Percentiles rank a stretch among this genome's conserved stretches.
phyloP scores from a whole-genome alignment of 2,329 filamentous ascomycete species.

The Davidsoniella eucalypti region DNA sequence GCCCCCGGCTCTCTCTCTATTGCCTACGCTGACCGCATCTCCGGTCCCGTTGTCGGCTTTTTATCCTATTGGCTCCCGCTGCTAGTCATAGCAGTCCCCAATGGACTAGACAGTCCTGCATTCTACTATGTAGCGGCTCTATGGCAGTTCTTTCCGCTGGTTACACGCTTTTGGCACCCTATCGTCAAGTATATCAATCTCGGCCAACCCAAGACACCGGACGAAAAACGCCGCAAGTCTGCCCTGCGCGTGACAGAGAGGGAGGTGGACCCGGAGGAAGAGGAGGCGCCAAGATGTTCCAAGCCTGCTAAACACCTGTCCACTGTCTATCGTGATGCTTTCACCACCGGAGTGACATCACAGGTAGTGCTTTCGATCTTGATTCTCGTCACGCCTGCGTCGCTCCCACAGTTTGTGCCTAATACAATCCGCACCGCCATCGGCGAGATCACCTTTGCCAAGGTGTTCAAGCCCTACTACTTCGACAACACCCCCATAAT shows the following conservation, averaged over 20 bases:
- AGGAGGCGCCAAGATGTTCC: neutral
- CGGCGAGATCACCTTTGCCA: neutral
- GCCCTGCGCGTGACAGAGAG: neutral
- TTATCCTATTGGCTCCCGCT: constrained; percentile 2
- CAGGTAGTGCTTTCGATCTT: neutral
- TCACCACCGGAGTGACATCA: neutral
- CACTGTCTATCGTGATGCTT: neutral
- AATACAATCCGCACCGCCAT: neutral
- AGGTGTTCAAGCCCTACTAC: neutral
- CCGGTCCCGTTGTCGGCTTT: neutral
- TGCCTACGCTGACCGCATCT: neutral
- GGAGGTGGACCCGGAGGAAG: neutral
- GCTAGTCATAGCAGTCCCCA: neutral
- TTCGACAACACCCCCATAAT: neutral
- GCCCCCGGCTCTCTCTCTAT: neutral
- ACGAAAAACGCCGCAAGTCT: no score
- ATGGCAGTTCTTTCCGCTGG: constrained; percentile 9
- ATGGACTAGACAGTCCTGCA: neutral
- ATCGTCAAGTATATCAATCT: neutral
- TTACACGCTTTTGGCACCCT: neutral
- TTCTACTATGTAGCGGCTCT: constrained; percentile 5
- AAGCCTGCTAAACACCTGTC: neutral
- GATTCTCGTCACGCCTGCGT: neutral
- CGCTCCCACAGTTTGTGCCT: neutral
- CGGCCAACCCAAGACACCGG: no score